Conservation (phyloP, 495 filamentous ascomycete genomes). For the Lasiosphaeria hispida region DNA sequence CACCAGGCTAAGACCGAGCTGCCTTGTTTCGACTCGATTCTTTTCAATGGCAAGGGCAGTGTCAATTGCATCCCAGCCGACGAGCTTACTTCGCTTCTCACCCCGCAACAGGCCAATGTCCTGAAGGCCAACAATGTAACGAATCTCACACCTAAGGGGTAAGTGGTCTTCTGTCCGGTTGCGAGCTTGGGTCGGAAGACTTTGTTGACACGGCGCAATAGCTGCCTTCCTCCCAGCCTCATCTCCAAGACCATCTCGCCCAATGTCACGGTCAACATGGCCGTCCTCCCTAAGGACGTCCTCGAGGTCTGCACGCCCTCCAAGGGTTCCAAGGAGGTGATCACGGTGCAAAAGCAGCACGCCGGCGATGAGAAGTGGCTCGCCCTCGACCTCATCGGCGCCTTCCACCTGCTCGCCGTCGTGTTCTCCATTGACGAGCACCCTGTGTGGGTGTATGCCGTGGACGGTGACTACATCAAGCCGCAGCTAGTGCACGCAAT, state of each 20-base stretch:
- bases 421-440: too few species aligned
- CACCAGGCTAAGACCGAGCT: conserved; percentile 37
- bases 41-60: conserved; percentile 54
- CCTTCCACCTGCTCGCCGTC: too few species aligned
- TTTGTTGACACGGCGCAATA: neutral
- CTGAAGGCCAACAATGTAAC: conserved; percentile 31
- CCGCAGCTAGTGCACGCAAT: too few species aligned
- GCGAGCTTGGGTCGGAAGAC: neutral
- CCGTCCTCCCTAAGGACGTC: conserved; percentile 33
- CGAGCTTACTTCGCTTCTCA: conserved; percentile 36
- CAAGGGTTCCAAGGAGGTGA: conserved; percentile 33
- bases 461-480: too few species aligned
- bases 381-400: conserved; percentile 49
- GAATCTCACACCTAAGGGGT: conserved; percentile 47
- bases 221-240: conserved; percentile 23
- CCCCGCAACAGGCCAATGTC: conserved; percentile 31
- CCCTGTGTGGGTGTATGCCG: too few species aligned
- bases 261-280: conserved; percentile 25
- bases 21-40: conserved; percentile 48
- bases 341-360: conserved; percentile 35
- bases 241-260: conserved; percentile 27
- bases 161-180: neutral
- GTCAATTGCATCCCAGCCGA: conserved; percentile 43
- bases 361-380: conserved; percentile 34
- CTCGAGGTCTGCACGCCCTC: conserved; percentile 43